A percentile compares a stretch with the other conserved stretches of the same genome.
phyloP scores from a whole-genome alignment of 305 asterid species.

The Solanum hybrid region DNA sequence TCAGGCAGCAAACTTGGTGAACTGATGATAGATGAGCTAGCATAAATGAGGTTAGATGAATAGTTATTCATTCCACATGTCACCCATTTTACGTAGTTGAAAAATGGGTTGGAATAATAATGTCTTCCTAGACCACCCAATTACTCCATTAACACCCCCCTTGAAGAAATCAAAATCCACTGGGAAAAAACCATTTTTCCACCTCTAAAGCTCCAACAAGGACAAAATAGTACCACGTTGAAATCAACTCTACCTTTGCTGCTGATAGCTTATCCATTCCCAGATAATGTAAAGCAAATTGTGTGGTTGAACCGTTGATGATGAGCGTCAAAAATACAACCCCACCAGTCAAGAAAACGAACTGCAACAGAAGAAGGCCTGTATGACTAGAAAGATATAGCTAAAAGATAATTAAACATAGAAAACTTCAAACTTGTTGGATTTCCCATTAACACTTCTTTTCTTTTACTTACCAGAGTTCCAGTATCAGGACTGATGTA shows the following conservation, averaged over 20 bases:
- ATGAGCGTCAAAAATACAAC: constrained; percentile 90
- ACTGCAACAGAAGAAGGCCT: constrained; percentile 45
- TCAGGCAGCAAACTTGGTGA: background rate
- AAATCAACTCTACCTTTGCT: constrained; percentile 56
- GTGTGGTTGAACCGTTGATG: constrained; percentile 94
- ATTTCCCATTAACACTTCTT: background rate
- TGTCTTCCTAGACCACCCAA: background rate
- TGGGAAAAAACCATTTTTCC: background rate
- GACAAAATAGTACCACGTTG: background rate
- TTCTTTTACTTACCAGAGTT: constrained; percentile 53
- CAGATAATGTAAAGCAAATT: constrained; percentile 58
- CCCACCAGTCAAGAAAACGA: constrained; percentile 95
- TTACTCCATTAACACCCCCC: background rate
- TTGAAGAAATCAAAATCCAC: background rate
- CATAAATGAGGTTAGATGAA: background rate
- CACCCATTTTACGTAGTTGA: background rate
- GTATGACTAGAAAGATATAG: background rate
- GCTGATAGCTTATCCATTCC: constrained; percentile 72
- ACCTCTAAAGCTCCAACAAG: background rate
- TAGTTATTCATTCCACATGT: background rate
- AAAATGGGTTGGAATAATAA: background rate
- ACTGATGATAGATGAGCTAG: background rate
- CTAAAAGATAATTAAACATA: background rate
- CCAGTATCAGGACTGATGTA: constrained; percentile 81
- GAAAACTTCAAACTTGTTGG: background rate